phyloP scores from a whole-genome alignment of 768 basidiomycete species.

The Russula foetens region DNA sequence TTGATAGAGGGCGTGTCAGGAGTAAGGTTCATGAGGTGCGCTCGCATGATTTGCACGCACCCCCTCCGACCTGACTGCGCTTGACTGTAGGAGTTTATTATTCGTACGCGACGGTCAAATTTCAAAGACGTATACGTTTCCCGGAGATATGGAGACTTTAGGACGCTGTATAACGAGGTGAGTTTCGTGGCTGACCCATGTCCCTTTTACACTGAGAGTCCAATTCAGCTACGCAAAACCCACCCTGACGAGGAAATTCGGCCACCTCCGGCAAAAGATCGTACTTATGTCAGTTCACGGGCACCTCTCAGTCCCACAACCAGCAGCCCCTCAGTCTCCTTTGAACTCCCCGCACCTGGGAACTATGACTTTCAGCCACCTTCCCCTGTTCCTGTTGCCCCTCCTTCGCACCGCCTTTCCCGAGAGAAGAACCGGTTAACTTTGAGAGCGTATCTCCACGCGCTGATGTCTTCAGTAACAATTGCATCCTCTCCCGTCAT shows the following conservation, averaged over 20 bases:
- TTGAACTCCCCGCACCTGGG: constrained; percentile 8
- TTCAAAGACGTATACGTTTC: constrained; percentile 80
- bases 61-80: background rate
- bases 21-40: constrained; percentile 82
- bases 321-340: constrained; percentile 6
- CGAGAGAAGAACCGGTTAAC: constrained; percentile 95
- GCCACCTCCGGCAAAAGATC: constrained; percentile 84
- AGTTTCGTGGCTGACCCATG: constrained; percentile 17
- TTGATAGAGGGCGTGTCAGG: constrained; percentile 79
- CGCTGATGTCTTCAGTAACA: constrained; percentile 57
- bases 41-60: constrained; percentile 14
- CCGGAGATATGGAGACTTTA: constrained; percentile 92
- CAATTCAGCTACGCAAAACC: constrained; percentile 67
- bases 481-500: constrained; percentile 85
- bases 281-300: constrained; percentile 52
- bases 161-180: constrained; percentile 78
- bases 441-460: constrained; percentile 84
- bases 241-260: constrained; percentile 79
- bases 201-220: constrained; percentile 13
- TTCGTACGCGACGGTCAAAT: constrained; percentile 72
- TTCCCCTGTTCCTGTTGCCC: constrained; percentile 8
- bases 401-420: constrained; percentile 41
- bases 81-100: constrained; percentile 79
- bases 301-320: constrained; percentile 27
- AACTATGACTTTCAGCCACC: constrained; percentile 23